These are phyloP conservation scores for Cyanophora paradoxa DNA, from an alignment of 78 protist species.

Conservation along the genomic window DNA sequence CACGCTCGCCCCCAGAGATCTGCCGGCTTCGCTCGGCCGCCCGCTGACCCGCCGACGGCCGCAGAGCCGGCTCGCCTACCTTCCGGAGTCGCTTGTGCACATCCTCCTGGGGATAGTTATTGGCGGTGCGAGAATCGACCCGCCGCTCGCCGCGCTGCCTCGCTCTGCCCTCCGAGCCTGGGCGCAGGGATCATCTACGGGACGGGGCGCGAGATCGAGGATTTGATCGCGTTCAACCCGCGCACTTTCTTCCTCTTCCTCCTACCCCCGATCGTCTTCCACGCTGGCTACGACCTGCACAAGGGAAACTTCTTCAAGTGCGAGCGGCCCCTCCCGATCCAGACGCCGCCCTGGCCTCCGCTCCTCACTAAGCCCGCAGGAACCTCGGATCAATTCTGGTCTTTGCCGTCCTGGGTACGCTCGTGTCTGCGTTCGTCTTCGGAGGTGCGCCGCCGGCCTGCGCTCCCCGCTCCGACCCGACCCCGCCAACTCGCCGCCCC, in stretches of 20 bases:
- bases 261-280: slow-evolving; percentile 46
- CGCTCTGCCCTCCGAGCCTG: no score
- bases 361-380: background rate
- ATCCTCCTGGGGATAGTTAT: slow-evolving; percentile 1
- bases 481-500: no score
- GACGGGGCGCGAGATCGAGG: background rate
- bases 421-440: slow-evolving; percentile 1
- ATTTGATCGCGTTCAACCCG: background rate
- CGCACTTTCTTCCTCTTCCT: slow-evolving; percentile 27
- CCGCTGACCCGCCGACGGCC: no score
- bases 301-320: background rate
- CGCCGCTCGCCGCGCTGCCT: no score
- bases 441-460: slow-evolving; percentile 10
- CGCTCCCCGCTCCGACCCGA: no score
- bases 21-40: no score
- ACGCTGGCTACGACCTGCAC: slow-evolving; percentile 19
- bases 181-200: background rate
- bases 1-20: no score
- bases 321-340: background rate
- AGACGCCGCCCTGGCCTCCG: background rate
- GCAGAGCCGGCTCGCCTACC: background rate
- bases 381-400: background rate
- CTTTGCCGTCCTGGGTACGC: slow-evolving; percentile 34
- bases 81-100: background rate
- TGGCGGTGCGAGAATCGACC: no score